A percentile compares a stretch with the other conserved stretches of the same genome.
These are phyloP conservation scores for Schizochytrium sp. DNA, from an alignment of 108 stramenopile genomes.

Conservation along the genomic window DNA sequence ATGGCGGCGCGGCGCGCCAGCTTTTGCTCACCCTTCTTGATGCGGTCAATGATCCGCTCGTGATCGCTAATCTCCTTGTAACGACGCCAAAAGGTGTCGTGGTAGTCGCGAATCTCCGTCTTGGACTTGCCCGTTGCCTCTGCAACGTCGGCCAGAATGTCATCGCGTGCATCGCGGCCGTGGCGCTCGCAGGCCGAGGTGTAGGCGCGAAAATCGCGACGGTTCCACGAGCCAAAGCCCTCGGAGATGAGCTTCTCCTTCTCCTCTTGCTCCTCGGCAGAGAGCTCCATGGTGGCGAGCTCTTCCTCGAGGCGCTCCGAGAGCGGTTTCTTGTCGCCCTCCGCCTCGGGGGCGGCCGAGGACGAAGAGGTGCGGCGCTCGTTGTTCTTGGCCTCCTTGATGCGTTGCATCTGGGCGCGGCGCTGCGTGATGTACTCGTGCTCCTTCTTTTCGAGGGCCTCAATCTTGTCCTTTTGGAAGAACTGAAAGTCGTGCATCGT, in stretches of 20 bases:
- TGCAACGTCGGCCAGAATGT: slow-evolving; percentile 68
- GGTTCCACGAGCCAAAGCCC: slow-evolving; percentile 83
- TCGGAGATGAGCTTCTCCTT: slow-evolving; percentile 76
- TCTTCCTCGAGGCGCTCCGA: not conserved
- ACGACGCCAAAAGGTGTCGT: slow-evolving; percentile 71
- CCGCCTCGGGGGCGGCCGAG: not conserved
- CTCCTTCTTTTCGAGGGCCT: slow-evolving; percentile 66
- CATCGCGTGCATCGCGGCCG: slow-evolving; percentile 73
- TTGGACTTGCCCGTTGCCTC: slow-evolving; percentile 73
- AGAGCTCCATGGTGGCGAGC: slow-evolving; percentile 24
- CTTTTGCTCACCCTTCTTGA: slow-evolving; percentile 79
- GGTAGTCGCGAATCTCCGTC: slow-evolving; percentile 75
- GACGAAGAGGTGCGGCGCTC: not conserved
- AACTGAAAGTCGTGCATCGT: slow-evolving; percentile 86
- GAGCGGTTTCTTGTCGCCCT: not conserved
- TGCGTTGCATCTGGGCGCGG: slow-evolving; percentile 55
- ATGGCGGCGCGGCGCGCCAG: slow-evolving; percentile 71
- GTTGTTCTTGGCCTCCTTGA: slow-evolving; percentile 46
- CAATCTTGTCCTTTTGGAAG: slow-evolving; percentile 69
- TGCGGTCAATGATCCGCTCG: slow-evolving; percentile 71
- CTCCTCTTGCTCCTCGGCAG: slow-evolving; percentile 65
- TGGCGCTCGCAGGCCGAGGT: slow-evolving; percentile 78
- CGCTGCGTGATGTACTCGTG: slow-evolving; percentile 57
- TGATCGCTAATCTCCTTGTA: slow-evolving; percentile 73
- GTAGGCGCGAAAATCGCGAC: slow-evolving; percentile 77